Percentiles rank a stretch among this genome's conserved stretches.
These are phyloP conservation scores for Colletotrichum lupini DNA, from an alignment of 2,329 filamentous ascomycete species.

Conservation along the genomic window DNA sequence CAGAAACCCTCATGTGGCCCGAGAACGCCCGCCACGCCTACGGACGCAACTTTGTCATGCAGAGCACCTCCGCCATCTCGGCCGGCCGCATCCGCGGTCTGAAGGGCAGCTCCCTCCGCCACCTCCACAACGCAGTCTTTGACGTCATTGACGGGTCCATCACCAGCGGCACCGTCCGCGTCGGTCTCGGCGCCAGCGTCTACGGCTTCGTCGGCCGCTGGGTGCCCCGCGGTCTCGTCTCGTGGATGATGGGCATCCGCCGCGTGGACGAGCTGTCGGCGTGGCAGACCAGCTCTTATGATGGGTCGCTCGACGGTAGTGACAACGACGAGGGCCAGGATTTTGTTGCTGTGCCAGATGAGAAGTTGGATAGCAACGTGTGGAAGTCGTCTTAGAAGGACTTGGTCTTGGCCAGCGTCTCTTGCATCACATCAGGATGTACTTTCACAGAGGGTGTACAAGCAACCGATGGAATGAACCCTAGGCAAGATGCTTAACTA, in stretches of 20 bases:
- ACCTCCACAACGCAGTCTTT: constrained; percentile 88
- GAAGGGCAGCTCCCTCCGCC: constrained; percentile 78
- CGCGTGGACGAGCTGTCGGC: constrained; percentile 67
- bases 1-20: constrained; percentile 73
- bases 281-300: constrained; percentile 60
- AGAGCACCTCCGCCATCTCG: constrained; percentile 65
- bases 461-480: not conserved
- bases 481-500: not conserved
- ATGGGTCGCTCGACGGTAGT: constrained; percentile 47
- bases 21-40: constrained; percentile 70
- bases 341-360: constrained; percentile 63
- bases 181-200: constrained; percentile 84
- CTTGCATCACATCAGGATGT: too few species aligned
- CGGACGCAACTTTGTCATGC: constrained; percentile 69
- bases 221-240: constrained; percentile 81
- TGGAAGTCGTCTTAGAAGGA: constrained; percentile 49
- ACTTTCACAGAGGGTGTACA: not conserved
- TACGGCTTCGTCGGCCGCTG: constrained; percentile 89
- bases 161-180: constrained; percentile 73
- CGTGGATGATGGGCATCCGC: constrained; percentile 91
- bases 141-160: constrained; percentile 81
- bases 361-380: constrained; percentile 55
- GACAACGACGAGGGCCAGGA: constrained; percentile 54
- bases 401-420: not conserved
- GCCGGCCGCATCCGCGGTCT: constrained; percentile 68